phyloP scores from a whole-genome alignment of 2,329 filamentous ascomycete genomes.

The Paraconiothyrium brasiliense region DNA sequence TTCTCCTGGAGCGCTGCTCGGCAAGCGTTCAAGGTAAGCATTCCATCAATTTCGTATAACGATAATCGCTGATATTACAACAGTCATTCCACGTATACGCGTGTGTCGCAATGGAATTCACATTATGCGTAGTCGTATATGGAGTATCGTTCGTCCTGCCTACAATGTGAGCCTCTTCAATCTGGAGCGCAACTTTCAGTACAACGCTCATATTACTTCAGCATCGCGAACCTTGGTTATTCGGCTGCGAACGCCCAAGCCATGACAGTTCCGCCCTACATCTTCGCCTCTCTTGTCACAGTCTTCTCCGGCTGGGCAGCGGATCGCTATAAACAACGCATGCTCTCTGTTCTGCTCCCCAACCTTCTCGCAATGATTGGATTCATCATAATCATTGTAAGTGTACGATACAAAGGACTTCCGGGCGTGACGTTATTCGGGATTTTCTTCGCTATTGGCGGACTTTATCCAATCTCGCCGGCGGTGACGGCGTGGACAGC shows the following conservation, averaged over 20 bases:
- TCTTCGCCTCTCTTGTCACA: conserved; percentile 23
- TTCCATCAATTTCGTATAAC: background rate
- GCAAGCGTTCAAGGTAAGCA: conserved; percentile 19
- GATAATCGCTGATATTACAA: background rate
- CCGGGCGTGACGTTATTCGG: conserved; percentile 21
- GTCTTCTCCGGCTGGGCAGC: conserved; percentile 22
- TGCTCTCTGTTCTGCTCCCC: conserved; percentile 22
- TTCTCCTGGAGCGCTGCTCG: conserved; percentile 19
- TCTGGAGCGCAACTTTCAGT: background rate
- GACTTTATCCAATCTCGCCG: conserved; percentile 30
- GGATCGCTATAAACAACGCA: conserved; percentile 24
- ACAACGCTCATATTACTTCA: background rate
- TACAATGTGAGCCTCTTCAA: conserved; percentile 17
- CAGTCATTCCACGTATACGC: conserved; percentile 18
- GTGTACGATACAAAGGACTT: conserved; percentile 38
- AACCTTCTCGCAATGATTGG: conserved; percentile 45
- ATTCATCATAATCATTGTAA: conserved; percentile 52
- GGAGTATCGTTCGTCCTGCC: conserved; percentile 18
- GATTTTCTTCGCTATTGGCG: conserved; percentile 27
- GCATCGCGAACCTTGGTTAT: conserved; percentile 25
- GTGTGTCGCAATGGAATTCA: conserved; percentile 15
- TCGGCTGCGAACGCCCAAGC: conserved; percentile 26
- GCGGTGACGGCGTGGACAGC: conserved; percentile 29
- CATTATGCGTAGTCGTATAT: conserved; percentile 18
- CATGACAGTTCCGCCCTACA: conserved; percentile 25